Conservation (phyloP, 768 basidiomycete genomes). For the Boletus huronensis region DNA sequence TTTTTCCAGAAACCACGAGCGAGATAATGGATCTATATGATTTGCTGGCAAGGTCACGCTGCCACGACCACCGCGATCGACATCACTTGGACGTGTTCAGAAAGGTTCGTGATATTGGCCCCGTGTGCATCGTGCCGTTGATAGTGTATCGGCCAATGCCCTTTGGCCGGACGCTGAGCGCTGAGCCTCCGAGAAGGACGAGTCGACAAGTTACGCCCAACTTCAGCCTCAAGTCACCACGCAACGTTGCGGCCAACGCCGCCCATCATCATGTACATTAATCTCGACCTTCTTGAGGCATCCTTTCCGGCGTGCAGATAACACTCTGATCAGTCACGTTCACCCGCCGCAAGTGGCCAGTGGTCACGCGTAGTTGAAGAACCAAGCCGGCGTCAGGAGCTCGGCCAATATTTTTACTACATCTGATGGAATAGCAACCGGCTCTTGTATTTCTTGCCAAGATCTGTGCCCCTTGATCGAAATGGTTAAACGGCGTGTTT, state of each 20-base stretch:
- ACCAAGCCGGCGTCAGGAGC: slow-evolving; percentile 1
- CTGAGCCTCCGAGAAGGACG: slow-evolving; percentile 15
- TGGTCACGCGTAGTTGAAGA: not conserved
- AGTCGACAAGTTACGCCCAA: slow-evolving; percentile 10
- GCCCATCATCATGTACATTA: slow-evolving; percentile 4
- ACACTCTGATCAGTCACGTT: slow-evolving; percentile 5
- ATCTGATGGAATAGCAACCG: slow-evolving; percentile 6
- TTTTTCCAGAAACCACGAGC: no score
- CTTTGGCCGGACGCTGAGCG: not conserved
- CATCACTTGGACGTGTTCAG: not conserved
- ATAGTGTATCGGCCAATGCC: slow-evolving; percentile 21
- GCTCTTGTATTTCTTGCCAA: slow-evolving; percentile 1
- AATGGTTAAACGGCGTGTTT: slow-evolving; percentile 13
- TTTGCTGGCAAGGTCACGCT: not conserved
- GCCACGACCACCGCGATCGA: slow-evolving; percentile 15
- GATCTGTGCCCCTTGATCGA: slow-evolving; percentile 15
- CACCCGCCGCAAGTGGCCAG: not conserved
- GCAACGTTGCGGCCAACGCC: slow-evolving; percentile 10
- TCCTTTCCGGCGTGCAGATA: not conserved
- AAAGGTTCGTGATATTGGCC: not conserved
- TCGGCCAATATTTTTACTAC: slow-evolving; percentile 4
- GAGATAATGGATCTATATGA: no score
- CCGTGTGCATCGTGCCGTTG: slow-evolving; percentile 8
- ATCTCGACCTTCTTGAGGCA: not conserved
- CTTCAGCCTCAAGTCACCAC: not conserved